Conservation (phyloP, 495 filamentous ascomycete genomes). For the Lichenothelia convexa region DNA sequence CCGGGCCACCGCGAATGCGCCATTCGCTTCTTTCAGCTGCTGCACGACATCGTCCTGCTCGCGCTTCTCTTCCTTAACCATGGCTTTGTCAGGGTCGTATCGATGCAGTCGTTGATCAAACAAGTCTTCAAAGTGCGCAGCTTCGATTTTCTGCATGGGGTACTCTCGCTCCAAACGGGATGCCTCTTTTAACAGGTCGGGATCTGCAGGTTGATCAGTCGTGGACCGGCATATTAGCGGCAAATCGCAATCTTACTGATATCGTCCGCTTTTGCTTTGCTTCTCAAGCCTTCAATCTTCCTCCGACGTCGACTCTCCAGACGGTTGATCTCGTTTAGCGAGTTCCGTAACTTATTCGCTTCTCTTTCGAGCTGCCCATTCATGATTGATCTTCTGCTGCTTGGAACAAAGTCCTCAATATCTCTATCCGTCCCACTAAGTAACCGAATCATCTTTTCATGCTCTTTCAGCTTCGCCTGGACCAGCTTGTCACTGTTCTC, state of each 20-base stretch:
- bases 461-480: conserved; percentile 55
- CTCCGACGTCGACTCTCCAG: conserved; percentile 60
- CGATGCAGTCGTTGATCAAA: conserved; percentile 63
- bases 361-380: conserved; percentile 65
- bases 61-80: conserved; percentile 47
- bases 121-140: conserved; percentile 77
- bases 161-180: conserved; percentile 70
- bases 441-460: conserved; percentile 53
- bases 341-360: conserved; percentile 49
- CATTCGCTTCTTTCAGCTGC: conserved; percentile 56
- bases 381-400: conserved; percentile 57
- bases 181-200: conserved; percentile 61
- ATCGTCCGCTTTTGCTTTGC: conserved; percentile 72
- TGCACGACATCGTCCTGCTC: conserved; percentile 57
- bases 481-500: conserved; percentile 68
- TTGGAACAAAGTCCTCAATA: conserved; percentile 76
- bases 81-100: conserved; percentile 61
- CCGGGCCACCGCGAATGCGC: conserved; percentile 51
- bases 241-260: conserved; percentile 40
- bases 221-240: not conserved
- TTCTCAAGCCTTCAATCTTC: conserved; percentile 54
- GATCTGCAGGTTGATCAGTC: conserved; percentile 24
- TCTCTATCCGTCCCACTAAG: conserved; percentile 61
- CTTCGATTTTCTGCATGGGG: conserved; percentile 63
- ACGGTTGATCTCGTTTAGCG: conserved; percentile 64